phyloP scores from a whole-genome alignment of 306 rosid genomes.

The Citrullus amarus region DNA sequence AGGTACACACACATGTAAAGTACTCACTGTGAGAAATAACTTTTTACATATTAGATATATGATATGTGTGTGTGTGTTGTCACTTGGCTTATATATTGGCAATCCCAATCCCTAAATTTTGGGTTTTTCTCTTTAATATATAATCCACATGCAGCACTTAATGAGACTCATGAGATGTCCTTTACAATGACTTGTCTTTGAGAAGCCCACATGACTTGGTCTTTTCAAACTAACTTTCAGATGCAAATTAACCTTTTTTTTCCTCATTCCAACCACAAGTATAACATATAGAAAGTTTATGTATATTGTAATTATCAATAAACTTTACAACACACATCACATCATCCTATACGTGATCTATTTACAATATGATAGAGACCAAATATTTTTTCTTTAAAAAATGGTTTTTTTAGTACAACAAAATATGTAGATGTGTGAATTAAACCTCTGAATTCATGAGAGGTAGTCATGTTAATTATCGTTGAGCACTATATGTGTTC shows the following conservation, averaged over 20 bases:
- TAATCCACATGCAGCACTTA: slow-evolving; percentile 1
- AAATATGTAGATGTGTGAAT: too few species aligned
- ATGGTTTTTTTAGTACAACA: too few species aligned
- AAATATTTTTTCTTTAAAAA: too few species aligned
- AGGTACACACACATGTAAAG: not conserved
- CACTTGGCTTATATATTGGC: not conserved
- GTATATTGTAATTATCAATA: too few species aligned
- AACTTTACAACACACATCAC: too few species aligned
- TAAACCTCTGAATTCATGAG: too few species aligned
- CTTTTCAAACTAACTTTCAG: not conserved
- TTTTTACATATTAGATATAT: not conserved
- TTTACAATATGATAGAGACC: too few species aligned
- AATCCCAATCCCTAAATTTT: not conserved
- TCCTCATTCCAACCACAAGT: not conserved
- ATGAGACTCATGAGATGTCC: not conserved
- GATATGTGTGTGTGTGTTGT: not conserved
- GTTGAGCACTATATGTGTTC: too few species aligned
- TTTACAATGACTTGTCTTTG: not conserved
- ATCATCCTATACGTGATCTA: too few species aligned
- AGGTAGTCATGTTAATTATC: too few species aligned
- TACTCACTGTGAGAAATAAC: not conserved
- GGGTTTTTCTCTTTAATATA: not conserved
- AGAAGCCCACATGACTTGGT: not conserved
- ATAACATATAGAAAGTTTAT: too few species aligned
- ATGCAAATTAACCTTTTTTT: not conserved